Evolutionary conservation across 495 filamentous ascomycete species (phyloP).

Genomic region (Peziza echinospora): DNA sequence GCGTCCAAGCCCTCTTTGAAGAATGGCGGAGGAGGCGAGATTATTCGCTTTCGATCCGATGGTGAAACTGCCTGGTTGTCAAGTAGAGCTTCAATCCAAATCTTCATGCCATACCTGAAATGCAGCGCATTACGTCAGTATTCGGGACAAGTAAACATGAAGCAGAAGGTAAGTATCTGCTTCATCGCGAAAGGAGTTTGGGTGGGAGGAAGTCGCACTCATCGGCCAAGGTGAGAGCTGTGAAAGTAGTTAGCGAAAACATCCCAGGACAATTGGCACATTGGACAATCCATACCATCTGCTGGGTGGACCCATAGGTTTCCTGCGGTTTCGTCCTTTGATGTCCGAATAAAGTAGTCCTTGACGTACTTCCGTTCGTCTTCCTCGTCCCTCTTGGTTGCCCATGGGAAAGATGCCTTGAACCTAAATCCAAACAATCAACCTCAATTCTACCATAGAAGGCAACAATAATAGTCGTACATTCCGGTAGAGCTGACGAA

Average conservation of each 20-base stretch:
- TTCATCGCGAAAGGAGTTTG: no score
- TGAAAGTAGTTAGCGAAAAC: no score
- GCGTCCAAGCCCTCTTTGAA: constrained; percentile 9
- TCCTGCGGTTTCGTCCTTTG: constrained; percentile 77
- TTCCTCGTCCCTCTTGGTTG: constrained; percentile 62
- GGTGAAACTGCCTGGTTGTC: constrained; percentile 45
- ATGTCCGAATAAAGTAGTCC: constrained; percentile 44
- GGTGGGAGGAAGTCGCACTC: no score
- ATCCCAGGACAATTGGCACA: not conserved
- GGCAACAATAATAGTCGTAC: constrained; percentile 22
- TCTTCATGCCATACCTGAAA: constrained; percentile 40
- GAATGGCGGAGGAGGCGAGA: constrained; percentile 23
- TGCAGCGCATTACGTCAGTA: constrained; percentile 8
- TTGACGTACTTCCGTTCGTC: constrained; percentile 74
- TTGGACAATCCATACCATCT: constrained; percentile 43
- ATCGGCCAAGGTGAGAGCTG: constrained; percentile 62
- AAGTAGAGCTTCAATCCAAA: constrained; percentile 78
- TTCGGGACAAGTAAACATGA: no score
- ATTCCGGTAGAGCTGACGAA: constrained; percentile 92
- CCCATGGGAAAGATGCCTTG: constrained; percentile 94
- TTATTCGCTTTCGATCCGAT: constrained; percentile 21
- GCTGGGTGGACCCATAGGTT: constrained; percentile 88
- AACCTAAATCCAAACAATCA: constrained; percentile 28
- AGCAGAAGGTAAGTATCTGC: no score
- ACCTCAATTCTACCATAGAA: not conserved